Evolutionary conservation across 2,329 filamentous ascomycete genomes (phyloP).

Genomic region (Penicillium occitanis): DNA sequence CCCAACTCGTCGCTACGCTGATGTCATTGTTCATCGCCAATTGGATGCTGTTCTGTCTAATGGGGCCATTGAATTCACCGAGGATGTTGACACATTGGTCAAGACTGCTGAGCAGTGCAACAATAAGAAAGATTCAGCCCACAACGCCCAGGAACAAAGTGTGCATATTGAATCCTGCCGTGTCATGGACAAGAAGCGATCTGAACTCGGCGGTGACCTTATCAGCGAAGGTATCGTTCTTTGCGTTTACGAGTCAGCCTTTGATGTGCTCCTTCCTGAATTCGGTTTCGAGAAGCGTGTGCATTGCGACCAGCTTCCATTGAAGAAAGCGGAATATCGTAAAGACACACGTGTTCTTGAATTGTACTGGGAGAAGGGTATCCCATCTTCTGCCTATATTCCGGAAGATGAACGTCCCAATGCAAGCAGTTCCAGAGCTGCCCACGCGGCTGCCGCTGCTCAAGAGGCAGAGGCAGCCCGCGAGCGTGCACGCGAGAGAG

Average conservation of each 20-base stretch:
- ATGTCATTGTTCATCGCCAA: conserved; percentile 93
- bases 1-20: conserved; percentile 89
- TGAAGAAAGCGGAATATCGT: conserved; percentile 98
- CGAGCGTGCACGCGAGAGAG: conserved; percentile 77
- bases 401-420: conserved; percentile 96
- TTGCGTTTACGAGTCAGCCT: conserved; percentile 97
- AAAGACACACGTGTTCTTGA: conserved; percentile 94
- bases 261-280: conserved; percentile 95
- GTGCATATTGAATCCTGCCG: conserved; percentile 98
- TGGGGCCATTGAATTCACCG: conserved; percentile 77
- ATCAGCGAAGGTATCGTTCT: conserved; percentile 95
- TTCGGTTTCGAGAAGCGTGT: conserved; percentile 99
- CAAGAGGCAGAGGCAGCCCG: conserved; percentile 79
- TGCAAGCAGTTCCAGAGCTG: conserved; percentile 71
- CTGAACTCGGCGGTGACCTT: conserved; percentile 83
- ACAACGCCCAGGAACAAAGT: conserved; percentile 96
- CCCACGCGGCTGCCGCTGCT: conserved; percentile 63
- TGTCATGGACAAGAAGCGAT: conserved; percentile 87
- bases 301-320: conserved; percentile 93
- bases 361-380: conserved; percentile 99
- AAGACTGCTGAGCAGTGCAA: conserved; percentile 97
- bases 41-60: conserved; percentile 82
- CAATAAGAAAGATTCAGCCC: conserved; percentile 97
- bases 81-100: conserved; percentile 81
- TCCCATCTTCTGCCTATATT: conserved; percentile 91